These are phyloP conservation scores for Globisporangium echinulatum DNA, from an alignment of 352 stramenopile genomes.

Conservation along the genomic window DNA sequence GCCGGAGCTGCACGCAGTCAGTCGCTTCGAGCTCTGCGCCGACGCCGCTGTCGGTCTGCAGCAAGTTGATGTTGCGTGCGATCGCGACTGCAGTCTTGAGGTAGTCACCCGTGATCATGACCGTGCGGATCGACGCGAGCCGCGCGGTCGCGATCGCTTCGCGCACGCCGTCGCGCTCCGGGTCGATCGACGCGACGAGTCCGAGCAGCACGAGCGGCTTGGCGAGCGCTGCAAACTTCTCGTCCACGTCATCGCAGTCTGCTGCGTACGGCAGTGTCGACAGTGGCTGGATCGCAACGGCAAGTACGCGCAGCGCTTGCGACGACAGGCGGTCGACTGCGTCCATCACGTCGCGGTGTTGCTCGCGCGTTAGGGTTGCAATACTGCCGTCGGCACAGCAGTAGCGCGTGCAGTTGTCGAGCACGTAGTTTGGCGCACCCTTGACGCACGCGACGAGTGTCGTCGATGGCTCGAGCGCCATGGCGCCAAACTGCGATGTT, in stretches of 20 bases:
- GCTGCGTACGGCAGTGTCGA: slow-evolving; percentile 31
- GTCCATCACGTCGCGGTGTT: slow-evolving; percentile 46
- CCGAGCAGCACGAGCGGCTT: slow-evolving; percentile 89
- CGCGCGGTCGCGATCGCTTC: slow-evolving; percentile 46
- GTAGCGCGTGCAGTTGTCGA: slow-evolving; percentile 59
- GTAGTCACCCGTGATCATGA: slow-evolving; percentile 96
- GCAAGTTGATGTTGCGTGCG: slow-evolving; percentile 89
- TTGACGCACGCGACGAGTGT: slow-evolving; percentile 56
- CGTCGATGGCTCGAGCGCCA: slow-evolving; percentile 28
- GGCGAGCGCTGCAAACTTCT: slow-evolving; percentile 56
- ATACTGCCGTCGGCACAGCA: slow-evolving; percentile 46
- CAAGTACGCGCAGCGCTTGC: slow-evolving; percentile 83
- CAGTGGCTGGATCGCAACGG: slow-evolving; percentile 81
- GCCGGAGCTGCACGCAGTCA: slow-evolving; percentile 63
- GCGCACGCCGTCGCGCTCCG: slow-evolving; percentile 52
- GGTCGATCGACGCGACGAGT: slow-evolving; percentile 90
- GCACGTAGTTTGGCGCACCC: slow-evolving; percentile 64
- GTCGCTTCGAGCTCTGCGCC: slow-evolving; percentile 34
- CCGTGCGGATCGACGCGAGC: slow-evolving; percentile 50
- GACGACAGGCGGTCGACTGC: slow-evolving; percentile 65
- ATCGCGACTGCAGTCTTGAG: slow-evolving; percentile 94
- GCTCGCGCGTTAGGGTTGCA: slow-evolving; percentile 24
- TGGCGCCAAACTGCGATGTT: slow-evolving; percentile 29
- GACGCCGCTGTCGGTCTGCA: slow-evolving; percentile 26
- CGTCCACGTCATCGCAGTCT: slow-evolving; percentile 52